phyloP scores from a whole-genome alignment of 2,329 filamentous ascomycete genomes.

The Ophiobolus disseminans region DNA sequence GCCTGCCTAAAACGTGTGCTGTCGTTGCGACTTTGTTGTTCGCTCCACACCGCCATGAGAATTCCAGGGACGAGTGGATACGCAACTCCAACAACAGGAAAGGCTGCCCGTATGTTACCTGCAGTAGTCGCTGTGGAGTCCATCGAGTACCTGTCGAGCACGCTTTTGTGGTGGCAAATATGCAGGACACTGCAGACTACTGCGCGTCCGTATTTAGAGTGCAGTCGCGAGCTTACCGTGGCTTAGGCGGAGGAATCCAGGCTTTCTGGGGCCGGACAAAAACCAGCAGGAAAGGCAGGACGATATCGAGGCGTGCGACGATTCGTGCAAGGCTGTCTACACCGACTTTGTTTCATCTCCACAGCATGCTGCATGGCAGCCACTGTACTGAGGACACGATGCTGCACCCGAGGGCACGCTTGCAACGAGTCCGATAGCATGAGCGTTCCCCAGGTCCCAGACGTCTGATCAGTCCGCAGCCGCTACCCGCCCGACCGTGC shows the following conservation, averaged over 20 bases:
- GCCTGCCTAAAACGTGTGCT: constrained; percentile 29
- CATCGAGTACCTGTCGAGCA: constrained; percentile 31
- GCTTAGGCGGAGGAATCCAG: constrained; percentile 18
- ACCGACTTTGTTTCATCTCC: constrained; percentile 44
- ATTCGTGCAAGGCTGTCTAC: constrained; percentile 29
- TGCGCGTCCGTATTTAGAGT: constrained; percentile 28
- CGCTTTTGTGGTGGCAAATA: constrained; percentile 30
- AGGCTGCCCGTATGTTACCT: constrained; percentile 31
- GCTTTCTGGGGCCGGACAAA: constrained; percentile 30
- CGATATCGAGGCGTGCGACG: constrained; percentile 14
- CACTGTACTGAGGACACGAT: constrained; percentile 36
- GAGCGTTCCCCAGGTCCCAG: constrained; percentile 43
- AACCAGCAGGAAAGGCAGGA: constrained; percentile 27
- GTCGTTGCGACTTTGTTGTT: constrained; percentile 30
- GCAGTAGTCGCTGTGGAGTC: constrained; percentile 36
- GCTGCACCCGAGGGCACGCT: constrained; percentile 10
- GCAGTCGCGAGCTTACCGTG: constrained; percentile 11
- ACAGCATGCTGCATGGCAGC: constrained; percentile 18
- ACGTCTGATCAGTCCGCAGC: constrained; percentile 19
- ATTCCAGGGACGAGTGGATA: constrained; percentile 40
- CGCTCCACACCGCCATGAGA: constrained; percentile 38
- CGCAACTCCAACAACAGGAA: constrained; percentile 10
- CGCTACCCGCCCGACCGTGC: constrained; percentile 34
- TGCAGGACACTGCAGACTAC: constrained; percentile 35
- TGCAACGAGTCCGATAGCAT: constrained; percentile 15